These are phyloP conservation scores for Trametes coccinea DNA, from an alignment of 768 basidiomycete species.

Conservation along the genomic window DNA sequence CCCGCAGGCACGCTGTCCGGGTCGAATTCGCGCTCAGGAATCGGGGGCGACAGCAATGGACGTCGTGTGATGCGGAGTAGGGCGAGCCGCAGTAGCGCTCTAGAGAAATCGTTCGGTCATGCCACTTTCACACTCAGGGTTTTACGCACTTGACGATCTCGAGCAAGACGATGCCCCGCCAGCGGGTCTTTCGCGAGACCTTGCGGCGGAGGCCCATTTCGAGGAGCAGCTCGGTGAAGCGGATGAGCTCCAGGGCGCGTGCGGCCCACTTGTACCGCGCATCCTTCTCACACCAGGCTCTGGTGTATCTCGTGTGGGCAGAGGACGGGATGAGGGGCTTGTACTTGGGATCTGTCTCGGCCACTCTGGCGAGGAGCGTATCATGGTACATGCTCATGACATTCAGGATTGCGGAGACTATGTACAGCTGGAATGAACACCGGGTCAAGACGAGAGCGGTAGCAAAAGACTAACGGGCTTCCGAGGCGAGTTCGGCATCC, in stretches of 20 bases:
- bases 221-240: slow-evolving; percentile 79
- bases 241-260: slow-evolving; percentile 71
- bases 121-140: neutral
- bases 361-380: slow-evolving; percentile 73
- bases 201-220: slow-evolving; percentile 87
- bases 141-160: slow-evolving; percentile 80
- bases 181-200: slow-evolving; percentile 60
- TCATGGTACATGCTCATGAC: slow-evolving; percentile 94
- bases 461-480: slow-evolving; percentile 71
- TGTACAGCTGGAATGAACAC: slow-evolving; percentile 14
- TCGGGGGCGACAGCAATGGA: slow-evolving; percentile 73
- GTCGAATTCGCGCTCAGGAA: slow-evolving; percentile 89
- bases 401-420: slow-evolving; percentile 88
- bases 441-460: slow-evolving; percentile 8
- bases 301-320: slow-evolving; percentile 86
- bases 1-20: slow-evolving; percentile 61
- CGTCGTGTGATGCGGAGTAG: slow-evolving; percentile 75
- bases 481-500: slow-evolving; percentile 94
- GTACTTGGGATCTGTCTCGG: slow-evolving; percentile 65
- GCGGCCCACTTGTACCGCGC: slow-evolving; percentile 76
- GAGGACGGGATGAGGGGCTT: slow-evolving; percentile 75
- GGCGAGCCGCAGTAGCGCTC: slow-evolving; percentile 71
- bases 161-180: slow-evolving; percentile 75
- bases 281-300: slow-evolving; percentile 77
- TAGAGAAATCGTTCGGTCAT: slow-evolving; percentile 33